Conservation (phyloP, 805 yeast genomes). For the Schwanniomyces sp. region DNA sequence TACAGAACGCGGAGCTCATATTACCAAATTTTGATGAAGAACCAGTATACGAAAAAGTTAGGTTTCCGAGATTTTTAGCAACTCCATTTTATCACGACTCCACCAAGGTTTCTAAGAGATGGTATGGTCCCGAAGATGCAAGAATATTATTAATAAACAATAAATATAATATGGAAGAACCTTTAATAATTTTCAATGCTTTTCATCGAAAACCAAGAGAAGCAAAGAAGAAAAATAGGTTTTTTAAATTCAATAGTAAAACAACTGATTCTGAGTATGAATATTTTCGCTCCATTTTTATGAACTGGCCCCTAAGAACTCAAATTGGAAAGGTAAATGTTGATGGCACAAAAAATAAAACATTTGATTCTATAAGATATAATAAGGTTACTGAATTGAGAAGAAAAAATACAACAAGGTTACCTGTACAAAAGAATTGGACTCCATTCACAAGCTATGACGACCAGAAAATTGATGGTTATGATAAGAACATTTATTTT, state of each 20-base stretch:
- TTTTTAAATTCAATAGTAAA: background rate
- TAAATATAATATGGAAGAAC: conserved; percentile 23
- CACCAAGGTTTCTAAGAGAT: conserved; percentile 7
- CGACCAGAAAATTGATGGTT: conserved; percentile 17
- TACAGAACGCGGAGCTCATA: conserved; percentile 5
- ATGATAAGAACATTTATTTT: conserved; percentile 27
- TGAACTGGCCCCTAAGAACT: conserved; percentile 29
- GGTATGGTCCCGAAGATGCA: conserved; percentile 29
- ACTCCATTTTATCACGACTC: conserved; percentile 13
- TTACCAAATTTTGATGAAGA: conserved; percentile 10
- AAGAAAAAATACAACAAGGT: conserved; percentile 6
- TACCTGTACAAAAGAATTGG: conserved; percentile 32
- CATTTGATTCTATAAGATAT: conserved; percentile 15
- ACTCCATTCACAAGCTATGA: conserved; percentile 31
- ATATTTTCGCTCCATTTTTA: conserved; percentile 25
- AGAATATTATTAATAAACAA: conserved; percentile 20
- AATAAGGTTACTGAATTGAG: conserved; percentile 20
- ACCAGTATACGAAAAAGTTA: conserved; percentile 6
- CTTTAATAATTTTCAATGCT: conserved; percentile 7
- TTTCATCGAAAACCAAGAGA: conserved; percentile 14
- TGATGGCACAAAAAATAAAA: conserved; percentile 16
- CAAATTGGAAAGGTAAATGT: conserved; percentile 28
- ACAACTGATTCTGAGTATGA: background rate
- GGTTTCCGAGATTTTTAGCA: conserved; percentile 24
- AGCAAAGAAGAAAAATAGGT: background rate